A percentile compares a stretch with the other conserved stretches of the same genome.
phyloP scores from a whole-genome alignment of 2,329 filamentous ascomycete genomes.

The Alternaria triticimaculans region DNA sequence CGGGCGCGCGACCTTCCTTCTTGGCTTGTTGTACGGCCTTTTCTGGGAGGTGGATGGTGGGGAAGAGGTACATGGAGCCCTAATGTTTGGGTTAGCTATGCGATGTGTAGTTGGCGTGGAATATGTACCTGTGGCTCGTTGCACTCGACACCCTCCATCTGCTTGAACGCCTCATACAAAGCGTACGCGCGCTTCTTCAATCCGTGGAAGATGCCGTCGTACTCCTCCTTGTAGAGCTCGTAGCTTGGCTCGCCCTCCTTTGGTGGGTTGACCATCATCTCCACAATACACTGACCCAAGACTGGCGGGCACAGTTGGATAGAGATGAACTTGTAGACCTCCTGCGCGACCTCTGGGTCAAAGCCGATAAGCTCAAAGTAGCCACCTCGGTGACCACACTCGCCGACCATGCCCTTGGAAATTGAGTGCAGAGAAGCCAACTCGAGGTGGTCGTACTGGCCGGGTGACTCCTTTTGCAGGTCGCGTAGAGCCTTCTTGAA shows the following conservation, averaged over 20 bases:
- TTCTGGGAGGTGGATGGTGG: constrained; percentile 79
- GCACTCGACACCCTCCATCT: constrained; percentile 97
- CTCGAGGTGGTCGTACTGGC: constrained; percentile 83
- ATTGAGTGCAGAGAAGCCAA: constrained; percentile 91
- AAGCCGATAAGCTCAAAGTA: constrained; percentile 98
- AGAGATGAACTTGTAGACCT: constrained; percentile 98
- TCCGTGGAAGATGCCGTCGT: constrained; percentile 79
- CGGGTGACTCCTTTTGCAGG: constrained; percentile 72
- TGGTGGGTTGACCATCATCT: constrained; percentile 97
- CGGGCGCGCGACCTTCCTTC: constrained; percentile 74
- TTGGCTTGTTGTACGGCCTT: constrained; percentile 79
- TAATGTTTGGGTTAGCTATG: background rate
- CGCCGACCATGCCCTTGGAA: constrained; percentile 98
- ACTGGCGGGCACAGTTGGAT: constrained; percentile 97
- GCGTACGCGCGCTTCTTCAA: constrained; percentile 81
- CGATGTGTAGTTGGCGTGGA: background rate
- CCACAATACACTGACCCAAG: constrained; percentile 92
- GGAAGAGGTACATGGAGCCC: constrained; percentile 99
- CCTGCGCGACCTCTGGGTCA: constrained; percentile 79
- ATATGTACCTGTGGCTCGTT: constrained; percentile 72
- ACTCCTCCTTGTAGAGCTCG: constrained; percentile 84
- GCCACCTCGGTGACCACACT: constrained; percentile 96
- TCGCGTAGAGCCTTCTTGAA: constrained; percentile 90
- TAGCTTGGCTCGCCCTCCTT: constrained; percentile 81
- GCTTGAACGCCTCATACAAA: constrained; percentile 85